phyloP scores from a whole-genome alignment of 1,284 basidiomycete species.

The Sparassis latifolia region DNA sequence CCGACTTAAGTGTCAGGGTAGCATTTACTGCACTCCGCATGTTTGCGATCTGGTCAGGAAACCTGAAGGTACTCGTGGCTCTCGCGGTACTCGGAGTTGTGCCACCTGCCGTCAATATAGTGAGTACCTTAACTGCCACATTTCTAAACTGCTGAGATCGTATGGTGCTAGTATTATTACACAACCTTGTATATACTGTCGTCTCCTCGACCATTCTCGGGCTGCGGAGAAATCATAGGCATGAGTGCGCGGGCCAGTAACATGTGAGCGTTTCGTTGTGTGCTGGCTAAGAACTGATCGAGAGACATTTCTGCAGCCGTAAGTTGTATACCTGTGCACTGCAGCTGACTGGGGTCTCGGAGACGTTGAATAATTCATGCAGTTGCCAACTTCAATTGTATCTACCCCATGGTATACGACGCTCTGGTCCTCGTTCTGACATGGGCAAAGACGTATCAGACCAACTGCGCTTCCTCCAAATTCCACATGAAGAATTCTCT shows the following conservation, averaged over 20 bases:
- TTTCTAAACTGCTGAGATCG: neutral
- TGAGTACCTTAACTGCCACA: conserved; percentile 1
- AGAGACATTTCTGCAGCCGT: neutral
- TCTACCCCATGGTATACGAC: conserved; percentile 13
- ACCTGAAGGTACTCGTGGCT: conserved; percentile 8
- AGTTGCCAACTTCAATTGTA: conserved; percentile 15
- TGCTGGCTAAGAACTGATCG: neutral
- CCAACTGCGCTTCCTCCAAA: conserved; percentile 1
- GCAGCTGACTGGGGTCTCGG: too few species aligned
- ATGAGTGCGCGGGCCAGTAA: neutral
- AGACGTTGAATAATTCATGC: neutral
- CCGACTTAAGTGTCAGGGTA: conserved; percentile 1
- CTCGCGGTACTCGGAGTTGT: conserved; percentile 12
- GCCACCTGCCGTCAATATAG: conserved; percentile 10
- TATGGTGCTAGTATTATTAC: conserved; percentile 9
- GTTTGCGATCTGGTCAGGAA: conserved; percentile 14
- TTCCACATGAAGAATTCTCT: conserved; percentile 2
- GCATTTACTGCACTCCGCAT: conserved; percentile 15
- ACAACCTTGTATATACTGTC: conserved; percentile 53
- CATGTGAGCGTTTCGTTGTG: conserved; percentile 3
- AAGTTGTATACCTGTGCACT: neutral
- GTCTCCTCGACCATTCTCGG: conserved; percentile 12
- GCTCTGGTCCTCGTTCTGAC: conserved; percentile 15
- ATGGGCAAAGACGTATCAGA: conserved; percentile 12
- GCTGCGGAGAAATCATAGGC: conserved; percentile 8